Percentiles rank a stretch among this genome's conserved stretches.
phyloP scores from a whole-genome alignment of 176 grass and related monocot species.

The Dendrocalamus sinicus region DNA sequence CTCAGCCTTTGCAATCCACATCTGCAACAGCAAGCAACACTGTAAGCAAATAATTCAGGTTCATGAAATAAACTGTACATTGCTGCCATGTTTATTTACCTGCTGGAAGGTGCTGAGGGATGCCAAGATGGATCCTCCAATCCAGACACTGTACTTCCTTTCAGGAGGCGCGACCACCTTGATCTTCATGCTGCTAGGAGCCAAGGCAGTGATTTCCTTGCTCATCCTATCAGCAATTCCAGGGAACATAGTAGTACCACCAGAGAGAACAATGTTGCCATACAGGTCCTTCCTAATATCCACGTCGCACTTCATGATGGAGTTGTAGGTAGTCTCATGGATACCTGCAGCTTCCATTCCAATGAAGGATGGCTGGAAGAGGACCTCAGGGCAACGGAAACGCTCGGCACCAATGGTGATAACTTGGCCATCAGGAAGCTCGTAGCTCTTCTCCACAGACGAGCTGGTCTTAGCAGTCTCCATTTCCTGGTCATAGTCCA shows the following conservation, averaged over 20 bases:
- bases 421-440: slow-evolving; percentile 89
- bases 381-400: slow-evolving; percentile 96
- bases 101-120: slow-evolving; percentile 98
- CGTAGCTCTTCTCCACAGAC: slow-evolving; percentile 89
- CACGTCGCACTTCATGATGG: slow-evolving; percentile 98
- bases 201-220: slow-evolving; percentile 93
- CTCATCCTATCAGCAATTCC: slow-evolving; percentile 94
- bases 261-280: slow-evolving; percentile 89
- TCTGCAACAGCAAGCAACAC: slow-evolving; percentile 58
- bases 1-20: slow-evolving; percentile 98
- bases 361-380: slow-evolving; percentile 96
- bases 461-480: slow-evolving; percentile 86
- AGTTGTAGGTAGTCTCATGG: slow-evolving; percentile 97
- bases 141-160: slow-evolving; percentile 97
- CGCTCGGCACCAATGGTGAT: slow-evolving; percentile 94
- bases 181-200: slow-evolving; percentile 99
- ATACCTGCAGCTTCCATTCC: slow-evolving; percentile 99
- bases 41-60: slow-evolving; percentile 36
- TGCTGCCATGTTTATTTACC: slow-evolving; percentile 42
- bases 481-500: slow-evolving; percentile 92
- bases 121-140: slow-evolving; percentile 96
- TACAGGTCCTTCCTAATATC: slow-evolving; percentile 99
- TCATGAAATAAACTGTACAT: background rate
- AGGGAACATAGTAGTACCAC: slow-evolving; percentile 94
- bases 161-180: slow-evolving; percentile 94